A percentile compares a stretch with the other conserved stretches of the same genome.
phyloP scores from a whole-genome alignment of 345 rosid species.

The Raphanus sativus region DNA sequence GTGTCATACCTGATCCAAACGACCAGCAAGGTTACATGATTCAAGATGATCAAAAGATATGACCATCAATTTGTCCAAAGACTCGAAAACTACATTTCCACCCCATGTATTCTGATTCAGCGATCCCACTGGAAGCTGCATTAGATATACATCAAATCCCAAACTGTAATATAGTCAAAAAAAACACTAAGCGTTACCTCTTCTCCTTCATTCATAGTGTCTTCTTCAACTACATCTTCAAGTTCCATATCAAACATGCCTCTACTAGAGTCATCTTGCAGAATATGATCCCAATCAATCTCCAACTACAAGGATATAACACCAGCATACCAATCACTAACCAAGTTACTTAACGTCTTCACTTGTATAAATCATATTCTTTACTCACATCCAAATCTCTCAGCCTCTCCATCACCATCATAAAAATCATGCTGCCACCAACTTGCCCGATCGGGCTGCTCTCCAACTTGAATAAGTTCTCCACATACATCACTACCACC shows the following conservation, averaged over 20 bases:
- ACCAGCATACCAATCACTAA: constrained; percentile 4
- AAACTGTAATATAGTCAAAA: background rate
- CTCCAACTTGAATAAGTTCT: constrained; percentile 82
- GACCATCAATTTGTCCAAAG: constrained; percentile 77
- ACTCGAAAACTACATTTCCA: constrained; percentile 53
- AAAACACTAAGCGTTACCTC: constrained; percentile 47
- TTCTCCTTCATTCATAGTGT: constrained; percentile 36
- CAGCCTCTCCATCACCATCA: constrained; percentile 71
- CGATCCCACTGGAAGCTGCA: constrained; percentile 53
- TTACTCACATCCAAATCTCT: constrained; percentile 85
- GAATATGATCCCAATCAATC: constrained; percentile 78
- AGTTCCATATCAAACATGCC: constrained; percentile 85
- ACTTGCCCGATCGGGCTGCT: constrained; percentile 65
- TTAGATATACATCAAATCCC: background rate
- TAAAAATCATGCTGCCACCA: constrained; percentile 66
- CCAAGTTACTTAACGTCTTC: background rate
- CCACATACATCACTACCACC: constrained; percentile 55
- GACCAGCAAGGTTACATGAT: constrained; percentile 33
- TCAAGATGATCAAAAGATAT: constrained; percentile 77
- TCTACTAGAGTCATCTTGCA: constrained; percentile 65
- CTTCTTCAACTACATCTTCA: constrained; percentile 29
- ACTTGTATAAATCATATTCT: background rate
- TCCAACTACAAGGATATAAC: constrained; percentile 45
- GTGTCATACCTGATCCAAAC: background rate
- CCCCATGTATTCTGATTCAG: constrained; percentile 45